Evolutionary conservation across 1,284 basidiomycete species (phyloP), one percentile per base, ranked within the genome.

Genomic region (Ceraceosorus bombacis): DNA sequence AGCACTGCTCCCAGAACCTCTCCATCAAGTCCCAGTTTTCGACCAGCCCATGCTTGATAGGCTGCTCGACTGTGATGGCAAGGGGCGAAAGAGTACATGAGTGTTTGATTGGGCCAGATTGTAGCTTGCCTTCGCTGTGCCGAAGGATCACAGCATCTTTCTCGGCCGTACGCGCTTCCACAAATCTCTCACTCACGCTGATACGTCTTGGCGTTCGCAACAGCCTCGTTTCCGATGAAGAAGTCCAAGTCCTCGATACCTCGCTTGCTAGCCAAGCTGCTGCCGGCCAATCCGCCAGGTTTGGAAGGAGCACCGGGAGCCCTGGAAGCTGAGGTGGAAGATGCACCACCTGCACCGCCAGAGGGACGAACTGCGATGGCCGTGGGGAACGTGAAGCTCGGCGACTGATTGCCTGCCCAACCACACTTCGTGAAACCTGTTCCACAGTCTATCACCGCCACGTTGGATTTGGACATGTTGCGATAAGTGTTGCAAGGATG

Each of bases 1-100:
- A 98, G 62, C 88, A 91, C 82, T 98, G 94, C 80, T 97, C 93
- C 95, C 94, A 98, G 80, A 93, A 98, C 8, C 95, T 83, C 79
- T 98, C 95, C 95, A 99, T 99, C 73, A 95, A 86, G 80, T 98
- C 95, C 95, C 95, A 99, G 78, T 98, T 97, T 69, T 98, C 95
- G 76, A 98, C 96, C 86, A 91, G 87, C 46, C 95, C 95, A 78
- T 99, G 95, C 59, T 89, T 85, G 77, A 98, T 97, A 27, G 95
- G 95, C 80, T 97, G 96, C 80, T 94, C 88, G 13, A 98, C 85
- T 46, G 43, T 15, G 43, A 15, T 46, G 1, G 27, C 27, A 27
- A 27, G 27, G 3, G 27, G 27, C 27, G 27, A 27, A 27, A 27
- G 27, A 27, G 27, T 27, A 3, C 27, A 27, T 27, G 27, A 27